Base-by-base conservation (phyloP, 2,329 filamentous ascomycete genomes). In the Phoma sp. region DNA sequence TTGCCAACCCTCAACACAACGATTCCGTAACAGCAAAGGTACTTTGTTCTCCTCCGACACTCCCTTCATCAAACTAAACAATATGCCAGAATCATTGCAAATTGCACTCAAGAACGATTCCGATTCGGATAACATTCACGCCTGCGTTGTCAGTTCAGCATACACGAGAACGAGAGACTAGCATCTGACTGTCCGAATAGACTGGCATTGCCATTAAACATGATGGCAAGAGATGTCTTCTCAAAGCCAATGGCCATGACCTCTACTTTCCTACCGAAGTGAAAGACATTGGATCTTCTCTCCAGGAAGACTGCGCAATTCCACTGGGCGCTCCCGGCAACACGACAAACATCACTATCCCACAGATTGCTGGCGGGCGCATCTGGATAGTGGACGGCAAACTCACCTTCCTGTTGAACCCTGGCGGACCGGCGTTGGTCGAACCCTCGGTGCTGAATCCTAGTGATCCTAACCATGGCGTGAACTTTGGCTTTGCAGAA, bases 241-340 rank as follows among this genome's bases (percentile, higher is more conserved):
- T 55, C 21, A 39, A 50, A 36, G 27, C 52, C 13, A 55, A 55
- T 12, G 52, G 52, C 35, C 40, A 45, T 31, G 52, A 55, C 8
- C 24, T 55, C 1, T 55, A 55, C 36, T 55, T 55, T 29, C 52
- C 52, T 12, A 45, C 45, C 9, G 52, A 55, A 40, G 52, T 55
- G 9, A 55, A 55, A 49, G 52, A 55, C 27, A 55, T 55, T 35
- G 52, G 52, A 24, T 50, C 45, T 15, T 36, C 45, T 12, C 31
- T 55, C 5, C 52, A 55, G 33, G 39, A 55, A 43, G 52, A 55
- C 52, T 55, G 52, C 41, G 52, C 52, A 2, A 55, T 55, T 12
- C 40, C 52, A 32, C 40, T 55, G 9, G 52, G 52, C 27, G 29
- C 39, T 24, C 52, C 52, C 21, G 52, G 52, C 35, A 43, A 50